Percentiles rank a stretch among this genome's conserved stretches.
phyloP scores from a whole-genome alignment of 2,329 filamentous ascomycete species.

The Xenosphaeropsis pyriputrescens region DNA sequence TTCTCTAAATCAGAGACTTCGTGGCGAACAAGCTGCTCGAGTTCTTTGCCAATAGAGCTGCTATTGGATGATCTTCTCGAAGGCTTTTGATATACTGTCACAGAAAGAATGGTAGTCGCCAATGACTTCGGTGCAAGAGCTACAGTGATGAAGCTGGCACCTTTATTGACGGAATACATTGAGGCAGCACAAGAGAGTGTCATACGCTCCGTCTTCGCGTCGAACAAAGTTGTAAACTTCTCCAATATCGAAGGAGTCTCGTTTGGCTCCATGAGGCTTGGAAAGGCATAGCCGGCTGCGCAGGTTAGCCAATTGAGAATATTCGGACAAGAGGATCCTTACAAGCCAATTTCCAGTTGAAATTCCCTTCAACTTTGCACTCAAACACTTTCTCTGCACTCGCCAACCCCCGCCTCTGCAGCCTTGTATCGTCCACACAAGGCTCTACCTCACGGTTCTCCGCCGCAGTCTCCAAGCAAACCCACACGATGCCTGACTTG shows the following conservation, averaged over 20 bases:
- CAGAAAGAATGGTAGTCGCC: not conserved
- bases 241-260: not conserved
- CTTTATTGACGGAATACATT: too few species aligned
- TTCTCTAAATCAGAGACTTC: not conserved
- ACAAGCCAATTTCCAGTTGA: conserved; percentile 17
- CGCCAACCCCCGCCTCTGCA: conserved; percentile 2
- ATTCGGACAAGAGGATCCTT: not conserved
- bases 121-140: not conserved
- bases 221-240: not conserved
- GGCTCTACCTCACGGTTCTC: conserved; percentile 1
- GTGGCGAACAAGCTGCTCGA: not conserved
- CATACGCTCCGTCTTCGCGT: not conserved
- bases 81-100: not conserved
- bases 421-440: not conserved
- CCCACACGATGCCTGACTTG: conserved; percentile 9
- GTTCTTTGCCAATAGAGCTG: not conserved
- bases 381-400: conserved; percentile 7
- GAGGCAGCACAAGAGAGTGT: too few species aligned
- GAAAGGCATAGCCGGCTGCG: conserved; percentile 1
- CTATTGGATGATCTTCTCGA: not conserved
- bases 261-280: not conserved
- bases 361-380: conserved; percentile 11
- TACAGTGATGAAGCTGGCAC: not conserved
- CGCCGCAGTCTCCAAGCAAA: conserved; percentile 9
- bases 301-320: conserved; percentile 1